Evolutionary conservation across 2,329 filamentous ascomycete genomes (phyloP).

Genomic region (Alternaria atra): DNA sequence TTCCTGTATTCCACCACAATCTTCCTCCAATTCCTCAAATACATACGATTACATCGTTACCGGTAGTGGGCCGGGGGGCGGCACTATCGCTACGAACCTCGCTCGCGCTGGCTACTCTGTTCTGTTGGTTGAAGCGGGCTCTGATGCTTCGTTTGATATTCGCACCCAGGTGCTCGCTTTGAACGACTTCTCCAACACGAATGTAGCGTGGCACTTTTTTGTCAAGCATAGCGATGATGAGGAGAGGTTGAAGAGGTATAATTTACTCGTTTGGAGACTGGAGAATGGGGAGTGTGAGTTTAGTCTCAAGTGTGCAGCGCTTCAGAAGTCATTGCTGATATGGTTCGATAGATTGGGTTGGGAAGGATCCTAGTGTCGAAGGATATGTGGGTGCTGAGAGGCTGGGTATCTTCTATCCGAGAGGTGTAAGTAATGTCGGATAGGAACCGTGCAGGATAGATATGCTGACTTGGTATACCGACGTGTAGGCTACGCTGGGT

Average conservation of each 20-base stretch:
- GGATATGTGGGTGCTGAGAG: slow-evolving; percentile 49
- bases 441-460: not conserved
- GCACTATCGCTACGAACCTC: slow-evolving; percentile 57
- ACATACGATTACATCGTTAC: slow-evolving; percentile 58
- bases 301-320: not conserved
- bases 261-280: slow-evolving; percentile 25
- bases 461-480: not conserved
- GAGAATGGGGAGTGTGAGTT: slow-evolving; percentile 22
- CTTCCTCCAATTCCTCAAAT: slow-evolving; percentile 16
- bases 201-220: slow-evolving; percentile 67
- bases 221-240: slow-evolving; percentile 66
- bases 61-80: slow-evolving; percentile 53
- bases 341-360: slow-evolving; percentile 21
- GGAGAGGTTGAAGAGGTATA: slow-evolving; percentile 60
- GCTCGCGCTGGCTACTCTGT: slow-evolving; percentile 65
- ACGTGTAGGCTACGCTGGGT: slow-evolving; percentile 18
- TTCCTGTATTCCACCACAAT: slow-evolving; percentile 11
- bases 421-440: slow-evolving; percentile 10
- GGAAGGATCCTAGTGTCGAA: slow-evolving; percentile 19
- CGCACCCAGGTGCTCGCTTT: slow-evolving; percentile 61
- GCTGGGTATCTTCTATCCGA: slow-evolving; percentile 29
- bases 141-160: slow-evolving; percentile 58
- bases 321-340: not conserved
- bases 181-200: slow-evolving; percentile 43
- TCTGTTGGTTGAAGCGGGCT: slow-evolving; percentile 65